phyloP scores from a whole-genome alignment of 2,329 filamentous ascomycete genomes.

The Pseudocercospora pini-densiflorae region DNA sequence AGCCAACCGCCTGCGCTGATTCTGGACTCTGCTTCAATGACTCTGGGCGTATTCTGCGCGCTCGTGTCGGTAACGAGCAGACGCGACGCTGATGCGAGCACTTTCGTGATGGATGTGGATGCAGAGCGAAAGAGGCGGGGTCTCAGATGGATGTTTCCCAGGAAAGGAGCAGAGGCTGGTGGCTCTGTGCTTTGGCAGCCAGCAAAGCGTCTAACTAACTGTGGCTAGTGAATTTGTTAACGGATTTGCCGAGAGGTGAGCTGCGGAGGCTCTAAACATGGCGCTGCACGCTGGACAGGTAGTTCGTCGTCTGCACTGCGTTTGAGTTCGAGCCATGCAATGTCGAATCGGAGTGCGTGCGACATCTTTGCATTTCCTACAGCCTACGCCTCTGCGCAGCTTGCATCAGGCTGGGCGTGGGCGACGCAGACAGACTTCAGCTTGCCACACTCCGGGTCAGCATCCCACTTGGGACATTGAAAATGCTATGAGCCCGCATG shows the following conservation, averaged over 20 bases:
- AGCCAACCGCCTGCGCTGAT: not conserved
- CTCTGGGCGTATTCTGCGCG: not conserved
- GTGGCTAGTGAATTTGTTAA: not conserved
- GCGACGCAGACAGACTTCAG: not conserved
- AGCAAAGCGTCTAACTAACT: not conserved
- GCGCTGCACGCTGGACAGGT: not conserved
- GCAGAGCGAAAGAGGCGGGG: not conserved
- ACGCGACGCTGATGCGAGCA: constrained; percentile 1
- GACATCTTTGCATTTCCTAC: not conserved
- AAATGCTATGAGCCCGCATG: too few relatives aligned
- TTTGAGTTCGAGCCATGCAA: not conserved
- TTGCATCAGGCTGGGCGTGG: not conserved
- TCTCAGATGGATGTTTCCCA: not conserved
- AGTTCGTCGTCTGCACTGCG: not conserved
- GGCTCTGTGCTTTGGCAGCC: not conserved
- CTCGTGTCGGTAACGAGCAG: not conserved
- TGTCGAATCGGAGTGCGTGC: not conserved
- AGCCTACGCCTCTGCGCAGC: not conserved
- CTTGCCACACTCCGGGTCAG: not conserved
- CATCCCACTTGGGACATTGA: not conserved
- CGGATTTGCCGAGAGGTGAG: not conserved
- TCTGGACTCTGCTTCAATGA: not conserved
- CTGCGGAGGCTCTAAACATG: not conserved
- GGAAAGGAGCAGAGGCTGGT: not conserved
- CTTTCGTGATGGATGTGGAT: not conserved